Evolutionary conservation across 2,329 filamentous ascomycete species (phyloP).

Genomic region (Sclerotinia trifoliorum): DNA sequence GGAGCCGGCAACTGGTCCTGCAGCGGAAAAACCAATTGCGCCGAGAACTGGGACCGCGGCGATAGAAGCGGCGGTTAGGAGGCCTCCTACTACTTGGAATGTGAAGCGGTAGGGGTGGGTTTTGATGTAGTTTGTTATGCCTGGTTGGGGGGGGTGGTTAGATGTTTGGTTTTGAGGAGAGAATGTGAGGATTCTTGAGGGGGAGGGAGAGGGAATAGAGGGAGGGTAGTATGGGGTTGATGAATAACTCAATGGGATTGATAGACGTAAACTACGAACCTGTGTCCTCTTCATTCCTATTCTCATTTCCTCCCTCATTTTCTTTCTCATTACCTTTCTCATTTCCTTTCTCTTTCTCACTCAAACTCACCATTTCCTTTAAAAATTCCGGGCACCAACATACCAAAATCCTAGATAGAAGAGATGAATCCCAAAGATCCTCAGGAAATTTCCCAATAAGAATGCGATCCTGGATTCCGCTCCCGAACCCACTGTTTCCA

Average conservation of each 20-base stretch:
- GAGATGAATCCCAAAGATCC: background rate
- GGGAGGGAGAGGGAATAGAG: background rate
- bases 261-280: background rate
- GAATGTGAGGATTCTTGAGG: no score
- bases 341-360: background rate
- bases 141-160: background rate
- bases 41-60: constrained; percentile 16
- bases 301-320: no score
- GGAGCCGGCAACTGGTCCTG: constrained; percentile 32
- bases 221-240: background rate
- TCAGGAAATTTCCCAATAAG: background rate
- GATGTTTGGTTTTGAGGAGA: background rate
- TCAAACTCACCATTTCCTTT: background rate
- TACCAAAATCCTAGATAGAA: background rate
- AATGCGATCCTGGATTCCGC: background rate
- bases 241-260: background rate
- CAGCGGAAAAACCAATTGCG: constrained; percentile 32
- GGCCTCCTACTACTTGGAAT: background rate
- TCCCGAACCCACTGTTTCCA: background rate
- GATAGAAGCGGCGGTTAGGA: background rate
- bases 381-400: background rate
- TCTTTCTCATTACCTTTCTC: no score
- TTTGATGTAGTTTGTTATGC: background rate
- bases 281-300: background rate
- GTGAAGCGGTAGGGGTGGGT: constrained; percentile 7